Evolutionary conservation across 768 basidiomycete genomes (phyloP), one percentile per base, ranked within the genome.

Genomic region (Psilocybe cubensis): DNA sequence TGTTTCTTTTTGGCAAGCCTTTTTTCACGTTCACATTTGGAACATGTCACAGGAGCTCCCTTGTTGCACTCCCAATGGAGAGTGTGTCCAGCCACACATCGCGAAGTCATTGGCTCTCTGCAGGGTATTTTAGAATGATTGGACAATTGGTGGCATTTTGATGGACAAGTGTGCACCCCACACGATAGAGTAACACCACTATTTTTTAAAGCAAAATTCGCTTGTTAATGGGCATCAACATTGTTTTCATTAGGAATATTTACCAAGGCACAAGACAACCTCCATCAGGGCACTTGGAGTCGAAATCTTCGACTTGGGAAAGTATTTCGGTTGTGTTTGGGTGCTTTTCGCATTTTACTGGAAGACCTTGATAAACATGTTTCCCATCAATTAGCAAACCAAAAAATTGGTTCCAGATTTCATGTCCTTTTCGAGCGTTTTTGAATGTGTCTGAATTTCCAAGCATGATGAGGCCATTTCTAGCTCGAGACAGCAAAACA

Each of bases 401-500:
- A 56, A 89, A 77, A 5, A 89, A 73, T 7, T 68, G 68, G 0
- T 42, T 64, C 87, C 88, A 90, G 0, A 87, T 31, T 0, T 78
- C 75, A 9, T 71, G 70, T 1, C 83, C 87, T 42, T 81, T 63
- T 18, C 55, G 52, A 14, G 87, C 74, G 1, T 75, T 69, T 46
- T 68, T 66, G 70, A 89, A 90, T 0, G 88, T 90, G 5, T 76
- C 59, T 0, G 80, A 71, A 57, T 89, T 88, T 0, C 89, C 88
- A 11, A 91, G 77, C 67, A 91, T 76, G 52, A 90, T 84, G 17
- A 88, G 71, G 0, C 79, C 85, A 63, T 89, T 72, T 0, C 88
- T 80, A 12, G 88, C 85, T 12, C 89, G 82, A 3, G 88, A 90
- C 14, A 91, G 73, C 0, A 91, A 73, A 6, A 91, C 88, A 52